Percentiles rank a stretch among this genome's conserved stretches.
Conservation (phyloP, 345 rosid genomes). For the Boechera stricta region DNA sequence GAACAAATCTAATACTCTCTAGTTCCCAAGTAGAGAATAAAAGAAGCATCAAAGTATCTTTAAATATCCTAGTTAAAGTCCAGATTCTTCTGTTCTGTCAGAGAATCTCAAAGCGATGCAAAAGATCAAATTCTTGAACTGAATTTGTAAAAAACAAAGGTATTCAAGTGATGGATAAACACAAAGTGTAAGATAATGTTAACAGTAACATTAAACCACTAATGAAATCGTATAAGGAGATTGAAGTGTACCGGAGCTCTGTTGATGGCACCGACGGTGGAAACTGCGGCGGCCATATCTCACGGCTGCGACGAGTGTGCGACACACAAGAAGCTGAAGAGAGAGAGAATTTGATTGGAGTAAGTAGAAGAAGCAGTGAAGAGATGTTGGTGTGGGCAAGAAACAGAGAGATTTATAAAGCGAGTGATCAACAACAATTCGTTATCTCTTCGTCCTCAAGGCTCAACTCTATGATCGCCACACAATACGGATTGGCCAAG, state of each 20-base stretch:
- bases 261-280: conserved; percentile 82
- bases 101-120: conserved; percentile 31
- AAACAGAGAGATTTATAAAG: conserved; percentile 38
- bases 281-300: conserved; percentile 77
- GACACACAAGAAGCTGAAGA: conserved; percentile 33
- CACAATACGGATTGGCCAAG: conserved; percentile 42
- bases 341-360: conserved; percentile 25
- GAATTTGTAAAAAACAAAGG: background rate
- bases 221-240: background rate
- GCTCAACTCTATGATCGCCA: conserved; percentile 33
- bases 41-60: conserved; percentile 20
- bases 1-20: background rate
- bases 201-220: background rate
- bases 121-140: conserved; percentile 14
- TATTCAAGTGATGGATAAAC: background rate
- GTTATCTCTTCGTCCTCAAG: conserved; percentile 42
- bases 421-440: conserved; percentile 33
- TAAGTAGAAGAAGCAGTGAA: conserved; percentile 23
- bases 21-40: background rate
- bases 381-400: conserved; percentile 35
- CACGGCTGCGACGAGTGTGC: conserved; percentile 34
- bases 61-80: conserved; percentile 6
- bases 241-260: conserved; percentile 61
- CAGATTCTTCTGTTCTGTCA: conserved; percentile 21
- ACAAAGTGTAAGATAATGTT: background rate